These are phyloP conservation scores for Rubia occidens DNA, from an alignment of 305 asterid genomes.

Conservation along the genomic window DNA sequence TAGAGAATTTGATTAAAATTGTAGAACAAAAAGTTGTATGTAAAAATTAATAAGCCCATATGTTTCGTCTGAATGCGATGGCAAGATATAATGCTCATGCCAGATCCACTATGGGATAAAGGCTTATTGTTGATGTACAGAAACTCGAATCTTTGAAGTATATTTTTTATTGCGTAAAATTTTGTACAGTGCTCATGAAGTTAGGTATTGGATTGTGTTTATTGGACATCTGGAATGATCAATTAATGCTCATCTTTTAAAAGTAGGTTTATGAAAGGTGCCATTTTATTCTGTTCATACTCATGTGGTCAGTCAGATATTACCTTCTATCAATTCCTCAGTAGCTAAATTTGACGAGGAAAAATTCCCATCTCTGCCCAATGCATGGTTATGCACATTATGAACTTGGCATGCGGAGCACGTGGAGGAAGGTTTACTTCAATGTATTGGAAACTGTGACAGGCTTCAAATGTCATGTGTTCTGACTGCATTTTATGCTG, in stretches of 20 bases:
- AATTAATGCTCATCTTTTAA: background rate
- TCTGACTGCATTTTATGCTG: slow-evolving; percentile 9
- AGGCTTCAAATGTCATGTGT: slow-evolving; percentile 9
- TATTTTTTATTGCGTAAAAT: background rate
- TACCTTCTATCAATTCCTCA: background rate
- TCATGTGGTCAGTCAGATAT: background rate
- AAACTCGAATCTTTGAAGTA: too few relatives aligned
- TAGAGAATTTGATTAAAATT: background rate
- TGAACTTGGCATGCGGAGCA: background rate
- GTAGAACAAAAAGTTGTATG: background rate
- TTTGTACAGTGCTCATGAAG: background rate
- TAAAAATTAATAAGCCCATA: background rate
- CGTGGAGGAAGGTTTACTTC: background rate
- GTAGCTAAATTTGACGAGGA: background rate
- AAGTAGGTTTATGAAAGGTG: background rate
- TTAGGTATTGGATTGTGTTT: background rate
- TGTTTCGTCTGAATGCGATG: background rate
- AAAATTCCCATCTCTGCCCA: background rate
- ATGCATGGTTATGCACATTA: background rate
- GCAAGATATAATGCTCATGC: background rate
- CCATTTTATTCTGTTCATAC: background rate
- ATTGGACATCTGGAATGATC: background rate
- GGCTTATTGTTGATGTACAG: background rate
- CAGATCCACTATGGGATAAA: background rate
- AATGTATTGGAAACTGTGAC: background rate